Conservation (phyloP, 352 stramenopile genomes). For the Blastocystis sp. region DNA sequence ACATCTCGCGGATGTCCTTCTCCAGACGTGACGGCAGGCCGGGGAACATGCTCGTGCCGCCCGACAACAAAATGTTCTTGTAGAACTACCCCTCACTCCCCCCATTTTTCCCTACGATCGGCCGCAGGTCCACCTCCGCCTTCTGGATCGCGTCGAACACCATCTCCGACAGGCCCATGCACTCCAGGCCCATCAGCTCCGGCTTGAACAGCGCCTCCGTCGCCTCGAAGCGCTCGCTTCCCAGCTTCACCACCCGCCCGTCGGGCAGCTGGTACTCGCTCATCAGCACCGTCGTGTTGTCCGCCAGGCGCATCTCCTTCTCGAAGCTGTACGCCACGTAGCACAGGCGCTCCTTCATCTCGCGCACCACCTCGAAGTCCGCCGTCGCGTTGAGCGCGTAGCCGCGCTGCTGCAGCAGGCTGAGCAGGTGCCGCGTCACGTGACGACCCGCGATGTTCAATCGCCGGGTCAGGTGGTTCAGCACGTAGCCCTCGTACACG, state of each 20-base stretch:
- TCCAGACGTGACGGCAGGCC: slow-evolving; percentile 86
- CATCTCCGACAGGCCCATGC: slow-evolving; percentile 88
- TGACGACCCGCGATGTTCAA: slow-evolving; percentile 85
- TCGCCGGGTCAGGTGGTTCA: slow-evolving; percentile 82
- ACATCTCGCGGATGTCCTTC: slow-evolving; percentile 84
- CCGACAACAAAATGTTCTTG: slow-evolving; percentile 90
- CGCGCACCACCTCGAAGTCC: slow-evolving; percentile 73
- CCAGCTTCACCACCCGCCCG: slow-evolving; percentile 86
- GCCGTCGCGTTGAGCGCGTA: slow-evolving; percentile 83
- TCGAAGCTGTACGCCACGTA: slow-evolving; percentile 85
- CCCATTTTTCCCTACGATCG: slow-evolving; percentile 70
- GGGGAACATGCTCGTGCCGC: slow-evolving; percentile 90
- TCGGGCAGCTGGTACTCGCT: slow-evolving; percentile 83
- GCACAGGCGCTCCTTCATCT: slow-evolving; percentile 89
- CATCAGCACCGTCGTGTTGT: slow-evolving; percentile 71
- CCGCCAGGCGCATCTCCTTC: slow-evolving; percentile 80
- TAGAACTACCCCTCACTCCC: slow-evolving; percentile 91
- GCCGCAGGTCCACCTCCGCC: slow-evolving; percentile 77
- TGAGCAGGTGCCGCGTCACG: slow-evolving; percentile 90
- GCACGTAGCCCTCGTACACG: slow-evolving; percentile 85
- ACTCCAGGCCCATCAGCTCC: slow-evolving; percentile 91
- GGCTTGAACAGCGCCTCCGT: slow-evolving; percentile 85
- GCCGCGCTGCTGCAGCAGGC: slow-evolving; percentile 83
- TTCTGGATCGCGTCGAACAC: slow-evolving; percentile 96
- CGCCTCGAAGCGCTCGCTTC: slow-evolving; percentile 56